Evolutionary conservation across 2,329 filamentous ascomycete species (phyloP).

Genomic region (Colletotrichum paranaense): DNA sequence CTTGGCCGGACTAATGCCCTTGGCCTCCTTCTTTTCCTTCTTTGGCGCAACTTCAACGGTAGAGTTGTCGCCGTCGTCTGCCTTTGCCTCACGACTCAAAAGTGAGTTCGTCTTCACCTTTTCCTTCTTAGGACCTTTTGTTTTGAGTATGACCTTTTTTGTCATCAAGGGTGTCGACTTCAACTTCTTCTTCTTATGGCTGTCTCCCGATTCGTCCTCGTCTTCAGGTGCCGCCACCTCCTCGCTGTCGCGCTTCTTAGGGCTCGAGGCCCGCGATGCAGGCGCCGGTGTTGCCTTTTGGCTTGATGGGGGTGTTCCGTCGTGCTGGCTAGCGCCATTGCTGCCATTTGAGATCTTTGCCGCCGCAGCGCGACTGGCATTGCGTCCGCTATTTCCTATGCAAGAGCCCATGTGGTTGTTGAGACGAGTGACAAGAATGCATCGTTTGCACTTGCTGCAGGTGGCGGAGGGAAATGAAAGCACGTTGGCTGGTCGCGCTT

Average conservation of each 20-base stretch:
- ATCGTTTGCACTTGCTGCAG: conserved; percentile 75
- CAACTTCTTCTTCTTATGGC: conserved; percentile 69
- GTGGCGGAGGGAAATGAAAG: conserved; percentile 74
- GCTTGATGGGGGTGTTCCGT: conserved; percentile 70
- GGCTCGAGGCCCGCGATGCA: conserved; percentile 64
- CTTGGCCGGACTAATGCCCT: conserved; percentile 52
- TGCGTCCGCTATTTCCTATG: conserved; percentile 73
- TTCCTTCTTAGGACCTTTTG: conserved; percentile 65
- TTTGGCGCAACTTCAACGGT: conserved; percentile 47
- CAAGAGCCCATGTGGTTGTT: conserved; percentile 78
- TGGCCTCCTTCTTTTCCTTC: conserved; percentile 48
- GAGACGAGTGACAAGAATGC: conserved; percentile 72
- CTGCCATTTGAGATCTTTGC: conserved; percentile 72
- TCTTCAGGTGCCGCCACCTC: conserved; percentile 61
- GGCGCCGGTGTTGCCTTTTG: conserved; percentile 71
- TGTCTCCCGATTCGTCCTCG: conserved; percentile 61
- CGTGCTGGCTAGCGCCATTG: conserved; percentile 60
- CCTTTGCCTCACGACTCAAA: conserved; percentile 61
- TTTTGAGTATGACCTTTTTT: conserved; percentile 69
- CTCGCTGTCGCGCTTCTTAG: conserved; percentile 67
- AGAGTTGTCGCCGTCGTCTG: conserved; percentile 41
- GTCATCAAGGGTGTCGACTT: conserved; percentile 57
- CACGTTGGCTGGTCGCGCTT: conserved; percentile 69
- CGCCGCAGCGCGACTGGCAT: conserved; percentile 70
- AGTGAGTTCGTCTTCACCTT: conserved; percentile 63